These are phyloP conservation scores for Graphilbum fragrans DNA, from an alignment of 2,329 filamentous ascomycete genomes.

Conservation along the genomic window DNA sequence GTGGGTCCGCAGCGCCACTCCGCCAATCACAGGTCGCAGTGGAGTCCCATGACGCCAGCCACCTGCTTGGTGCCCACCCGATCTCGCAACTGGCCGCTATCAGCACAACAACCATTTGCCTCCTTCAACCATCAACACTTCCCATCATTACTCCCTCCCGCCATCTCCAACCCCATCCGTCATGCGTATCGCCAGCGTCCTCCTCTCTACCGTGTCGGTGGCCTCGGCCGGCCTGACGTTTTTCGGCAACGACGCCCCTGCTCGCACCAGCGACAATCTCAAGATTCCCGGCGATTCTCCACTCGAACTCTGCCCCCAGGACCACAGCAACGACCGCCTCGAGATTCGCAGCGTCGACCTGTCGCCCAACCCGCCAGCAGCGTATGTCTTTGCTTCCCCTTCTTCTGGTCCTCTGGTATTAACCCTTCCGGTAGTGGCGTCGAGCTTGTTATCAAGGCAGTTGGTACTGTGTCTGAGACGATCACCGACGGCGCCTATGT, in stretches of 20 bases:
- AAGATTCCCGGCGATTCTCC: slow-evolving; percentile 79
- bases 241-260: slow-evolving; percentile 34
- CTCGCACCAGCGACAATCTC: slow-evolving; percentile 36
- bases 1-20: no score
- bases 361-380: slow-evolving; percentile 69
- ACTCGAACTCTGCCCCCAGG: slow-evolving; percentile 59
- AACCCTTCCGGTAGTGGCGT: slow-evolving; percentile 52
- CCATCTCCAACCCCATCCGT: no score
- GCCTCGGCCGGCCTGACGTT: slow-evolving; percentile 28
- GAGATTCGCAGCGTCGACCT: slow-evolving; percentile 71
- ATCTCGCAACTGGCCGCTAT: no score
- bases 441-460: slow-evolving; percentile 66
- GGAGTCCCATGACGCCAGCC: no score
- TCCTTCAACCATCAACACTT: no score
- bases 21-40: no score
- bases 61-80: no score
- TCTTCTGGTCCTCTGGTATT: slow-evolving; percentile 4
- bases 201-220: slow-evolving; percentile 33
- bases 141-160: no score
- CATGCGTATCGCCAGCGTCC: slow-evolving; percentile 29
- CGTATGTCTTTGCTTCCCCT: slow-evolving; percentile 45
- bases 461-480: slow-evolving; percentile 58
- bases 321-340: slow-evolving; percentile 59
- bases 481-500: slow-evolving; percentile 74
- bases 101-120: no score